Conservation (phyloP, 805 yeast species). For the Ogataea parapolymorpha region DNA sequence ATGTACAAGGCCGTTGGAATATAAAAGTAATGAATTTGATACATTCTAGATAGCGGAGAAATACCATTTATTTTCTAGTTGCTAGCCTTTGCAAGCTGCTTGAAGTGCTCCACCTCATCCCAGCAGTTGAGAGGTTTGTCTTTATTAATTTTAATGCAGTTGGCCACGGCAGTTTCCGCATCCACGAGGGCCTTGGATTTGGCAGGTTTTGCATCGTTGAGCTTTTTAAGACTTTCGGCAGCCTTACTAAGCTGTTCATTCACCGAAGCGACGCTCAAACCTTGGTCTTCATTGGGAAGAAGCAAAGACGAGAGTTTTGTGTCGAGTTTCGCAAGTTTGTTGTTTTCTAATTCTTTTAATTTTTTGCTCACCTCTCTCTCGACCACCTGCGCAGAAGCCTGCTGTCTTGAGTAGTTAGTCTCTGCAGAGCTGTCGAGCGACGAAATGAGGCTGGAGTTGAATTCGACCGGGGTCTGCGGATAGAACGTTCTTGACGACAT, state of each 20-base stretch:
- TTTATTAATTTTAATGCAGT: constrained; percentile 60
- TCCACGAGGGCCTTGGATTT: constrained; percentile 39
- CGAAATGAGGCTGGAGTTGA: constrained; percentile 59
- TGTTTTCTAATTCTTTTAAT: constrained; percentile 50
- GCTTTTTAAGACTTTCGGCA: constrained; percentile 31
- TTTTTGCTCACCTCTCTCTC: constrained; percentile 62
- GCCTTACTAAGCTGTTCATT: constrained; percentile 34
- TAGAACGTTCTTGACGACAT: constrained; percentile 53
- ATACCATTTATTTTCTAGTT: constrained; percentile 2
- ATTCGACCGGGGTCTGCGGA: constrained; percentile 65
- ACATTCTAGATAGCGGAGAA: constrained; percentile 1
- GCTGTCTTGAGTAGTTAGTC: constrained; percentile 69
- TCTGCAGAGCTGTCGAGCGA: constrained; percentile 58
- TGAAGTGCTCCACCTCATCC: constrained; percentile 73
- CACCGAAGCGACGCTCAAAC: constrained; percentile 27
- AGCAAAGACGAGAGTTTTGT: constrained; percentile 43
- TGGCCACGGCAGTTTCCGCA: constrained; percentile 49
- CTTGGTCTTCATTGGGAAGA: constrained; percentile 31
- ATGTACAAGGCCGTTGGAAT: constrained; percentile 77
- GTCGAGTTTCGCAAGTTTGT: constrained; percentile 51
- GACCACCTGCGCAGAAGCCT: constrained; percentile 61
- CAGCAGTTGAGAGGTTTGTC: constrained; percentile 76
- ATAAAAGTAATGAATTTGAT: constrained; percentile 7
- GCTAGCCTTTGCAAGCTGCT: constrained; percentile 42
- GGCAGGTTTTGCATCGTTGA: constrained; percentile 30